These are phyloP conservation scores for Malassezia caprae DNA, from an alignment of 1,284 basidiomycete species.

Conservation along the genomic window DNA sequence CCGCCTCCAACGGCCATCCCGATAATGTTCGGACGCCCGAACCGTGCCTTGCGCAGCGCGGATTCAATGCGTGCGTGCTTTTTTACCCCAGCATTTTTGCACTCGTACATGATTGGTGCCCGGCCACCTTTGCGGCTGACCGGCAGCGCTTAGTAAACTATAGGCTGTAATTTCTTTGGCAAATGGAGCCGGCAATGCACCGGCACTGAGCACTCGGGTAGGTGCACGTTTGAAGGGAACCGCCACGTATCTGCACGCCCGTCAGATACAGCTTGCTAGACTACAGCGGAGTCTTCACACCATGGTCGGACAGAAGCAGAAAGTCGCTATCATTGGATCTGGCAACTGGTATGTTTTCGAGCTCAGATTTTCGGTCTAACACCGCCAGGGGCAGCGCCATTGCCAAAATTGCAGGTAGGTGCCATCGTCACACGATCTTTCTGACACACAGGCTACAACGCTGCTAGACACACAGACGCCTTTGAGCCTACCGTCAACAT, in stretches of 20 bases:
- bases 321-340: conserved; percentile 55
- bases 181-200: background rate
- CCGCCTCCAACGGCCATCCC: background rate
- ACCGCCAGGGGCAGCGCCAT: conserved; percentile 53
- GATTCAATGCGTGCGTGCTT: background rate
- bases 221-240: background rate
- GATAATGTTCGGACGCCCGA: background rate
- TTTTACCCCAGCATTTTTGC: background rate
- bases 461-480: conserved; percentile 49
- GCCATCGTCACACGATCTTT: background rate
- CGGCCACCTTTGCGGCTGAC: background rate
- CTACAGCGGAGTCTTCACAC: conserved; percentile 1
- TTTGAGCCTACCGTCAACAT: conserved; percentile 38
- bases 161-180: background rate
- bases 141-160: background rate
- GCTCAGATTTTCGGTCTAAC: background rate
- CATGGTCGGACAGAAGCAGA: conserved; percentile 50
- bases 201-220: background rate
- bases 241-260: background rate
- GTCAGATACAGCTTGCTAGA: background rate
- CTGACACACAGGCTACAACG: conserved; percentile 46
- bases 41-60: background rate
- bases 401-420: conserved; percentile 53
- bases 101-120: background rate
- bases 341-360: conserved; percentile 38